Conservation (phyloP, 192 early-diverging fungal species). For the Mortierella antarctica region DNA sequence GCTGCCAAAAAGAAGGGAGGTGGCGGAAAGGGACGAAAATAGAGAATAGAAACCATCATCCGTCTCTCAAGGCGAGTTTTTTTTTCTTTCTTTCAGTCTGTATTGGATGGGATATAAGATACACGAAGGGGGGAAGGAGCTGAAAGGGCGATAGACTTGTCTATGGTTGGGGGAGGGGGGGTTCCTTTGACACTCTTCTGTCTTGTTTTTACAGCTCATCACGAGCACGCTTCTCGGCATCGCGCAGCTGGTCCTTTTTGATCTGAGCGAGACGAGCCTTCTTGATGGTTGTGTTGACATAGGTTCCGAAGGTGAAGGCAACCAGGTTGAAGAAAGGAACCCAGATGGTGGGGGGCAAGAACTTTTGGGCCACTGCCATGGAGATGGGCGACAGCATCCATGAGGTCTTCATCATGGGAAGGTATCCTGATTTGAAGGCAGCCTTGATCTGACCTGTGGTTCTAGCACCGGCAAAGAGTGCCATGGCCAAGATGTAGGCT, state of each 20-base stretch:
- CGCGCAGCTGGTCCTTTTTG: slow-evolving; percentile 57
- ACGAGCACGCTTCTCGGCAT: slow-evolving; percentile 55
- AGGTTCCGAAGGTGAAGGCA: slow-evolving; percentile 81
- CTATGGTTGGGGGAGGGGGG: no score
- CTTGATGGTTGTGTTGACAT: slow-evolving; percentile 83
- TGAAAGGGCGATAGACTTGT: no score
- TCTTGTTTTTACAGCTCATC: slow-evolving; percentile 43
- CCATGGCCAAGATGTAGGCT: slow-evolving; percentile 88
- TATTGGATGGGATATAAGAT: not conserved
- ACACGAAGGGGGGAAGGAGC: no score
- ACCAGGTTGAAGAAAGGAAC: slow-evolving; percentile 93
- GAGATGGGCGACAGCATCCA: slow-evolving; percentile 85
- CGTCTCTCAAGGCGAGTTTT: not conserved
- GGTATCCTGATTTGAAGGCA: slow-evolving; percentile 69
- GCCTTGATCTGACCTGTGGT: slow-evolving; percentile 59
- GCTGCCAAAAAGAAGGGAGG: slow-evolving; percentile 69
- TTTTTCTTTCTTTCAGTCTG: slow-evolving; percentile 4
- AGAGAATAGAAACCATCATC: not conserved
- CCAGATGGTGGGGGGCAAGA: slow-evolving; percentile 83
- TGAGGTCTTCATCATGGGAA: slow-evolving; percentile 84
- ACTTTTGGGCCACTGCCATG: slow-evolving; percentile 82
- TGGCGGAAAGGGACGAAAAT: slow-evolving; percentile 39
- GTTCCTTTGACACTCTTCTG: no score
- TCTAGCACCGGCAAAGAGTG: slow-evolving; percentile 81
- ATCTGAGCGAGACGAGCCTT: slow-evolving; percentile 58